A percentile compares a stretch with the other conserved stretches of the same genome.
Evolutionary conservation across 345 rosid genomes (phyloP).

Genomic region (Hevea brasiliensis): DNA sequence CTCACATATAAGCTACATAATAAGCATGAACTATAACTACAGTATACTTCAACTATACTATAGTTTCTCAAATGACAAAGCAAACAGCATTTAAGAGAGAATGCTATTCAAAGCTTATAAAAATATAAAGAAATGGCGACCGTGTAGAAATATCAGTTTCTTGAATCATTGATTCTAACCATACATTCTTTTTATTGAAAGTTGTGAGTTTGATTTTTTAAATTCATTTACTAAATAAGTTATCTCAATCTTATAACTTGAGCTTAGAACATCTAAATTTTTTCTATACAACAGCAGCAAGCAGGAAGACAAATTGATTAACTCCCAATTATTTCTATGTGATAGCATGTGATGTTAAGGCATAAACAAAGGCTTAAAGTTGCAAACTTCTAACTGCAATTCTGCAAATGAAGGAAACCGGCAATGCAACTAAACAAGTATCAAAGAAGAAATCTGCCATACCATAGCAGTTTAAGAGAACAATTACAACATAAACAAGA

Average conservation of each 20-base stretch:
- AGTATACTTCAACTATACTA: not conserved
- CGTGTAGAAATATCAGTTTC: not conserved
- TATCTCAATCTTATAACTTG: not conserved
- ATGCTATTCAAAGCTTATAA: not conserved
- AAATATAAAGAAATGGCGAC: not conserved
- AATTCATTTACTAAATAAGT: not conserved
- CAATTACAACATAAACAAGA: not conserved
- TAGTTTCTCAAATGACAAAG: not conserved
- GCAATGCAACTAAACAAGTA: not conserved
- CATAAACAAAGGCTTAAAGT: not conserved
- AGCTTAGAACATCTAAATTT: not conserved
- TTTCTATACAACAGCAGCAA: not conserved
- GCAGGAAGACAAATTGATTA: not conserved
- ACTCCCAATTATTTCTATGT: not conserved
- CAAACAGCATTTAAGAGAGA: not conserved
- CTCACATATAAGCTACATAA: not conserved
- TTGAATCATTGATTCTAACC: not conserved
- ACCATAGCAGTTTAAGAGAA: not conserved
- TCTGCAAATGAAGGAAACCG: not conserved
- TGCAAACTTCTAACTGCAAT: not conserved
- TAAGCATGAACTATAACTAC: not conserved
- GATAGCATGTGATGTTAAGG: not conserved
- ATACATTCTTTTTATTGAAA: not conserved
- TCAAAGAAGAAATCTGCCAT: not conserved
- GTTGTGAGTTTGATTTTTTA: not conserved